phyloP scores from a whole-genome alignment of 768 basidiomycete species.

The Amanita brunnescens region DNA sequence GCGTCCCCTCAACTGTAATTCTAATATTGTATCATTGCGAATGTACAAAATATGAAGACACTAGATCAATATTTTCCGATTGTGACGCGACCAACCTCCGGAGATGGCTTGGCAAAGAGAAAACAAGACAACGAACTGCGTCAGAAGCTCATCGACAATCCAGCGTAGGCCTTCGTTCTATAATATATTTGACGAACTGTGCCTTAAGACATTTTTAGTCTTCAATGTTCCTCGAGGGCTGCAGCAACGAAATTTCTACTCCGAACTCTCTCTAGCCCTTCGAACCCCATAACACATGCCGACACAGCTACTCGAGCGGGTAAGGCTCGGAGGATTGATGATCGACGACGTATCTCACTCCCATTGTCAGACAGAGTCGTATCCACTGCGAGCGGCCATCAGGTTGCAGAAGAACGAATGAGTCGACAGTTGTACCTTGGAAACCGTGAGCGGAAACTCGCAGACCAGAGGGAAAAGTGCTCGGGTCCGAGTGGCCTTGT shows the following conservation, averaged over 20 bases:
- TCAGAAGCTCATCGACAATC: neutral
- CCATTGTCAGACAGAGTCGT: slow-evolving; percentile 41
- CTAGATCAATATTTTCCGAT: slow-evolving; percentile 19
- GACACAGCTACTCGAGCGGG: slow-evolving; percentile 56
- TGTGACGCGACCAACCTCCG: slow-evolving; percentile 10
- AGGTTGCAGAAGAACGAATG: slow-evolving; percentile 42
- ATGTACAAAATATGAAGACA: slow-evolving; percentile 6
- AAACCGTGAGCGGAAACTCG: slow-evolving; percentile 39
- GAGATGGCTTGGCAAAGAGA: neutral
- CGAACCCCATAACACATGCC: slow-evolving; percentile 76
- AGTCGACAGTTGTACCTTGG: slow-evolving; percentile 29
- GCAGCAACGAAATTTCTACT: slow-evolving; percentile 45
- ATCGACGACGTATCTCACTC: neutral
- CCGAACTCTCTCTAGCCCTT: slow-evolving; percentile 47
- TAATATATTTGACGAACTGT: neutral
- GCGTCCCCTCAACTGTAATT: neutral
- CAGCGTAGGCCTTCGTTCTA: neutral
- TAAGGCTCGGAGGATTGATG: slow-evolving; percentile 18
- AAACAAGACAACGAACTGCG: slow-evolving; percentile 7
- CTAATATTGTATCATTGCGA: slow-evolving; percentile 6
- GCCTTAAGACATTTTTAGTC: slow-evolving; percentile 5
- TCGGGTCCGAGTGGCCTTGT: slow-evolving; percentile 19
- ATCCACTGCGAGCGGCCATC: slow-evolving; percentile 62
- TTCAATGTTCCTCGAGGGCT: slow-evolving; percentile 8
- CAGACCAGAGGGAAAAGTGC: slow-evolving; percentile 14